Evolutionary conservation across 2,329 filamentous ascomycete species (phyloP), one percentile per base, ranked within the genome.

Genomic region (Alternaria ethzedia): DNA sequence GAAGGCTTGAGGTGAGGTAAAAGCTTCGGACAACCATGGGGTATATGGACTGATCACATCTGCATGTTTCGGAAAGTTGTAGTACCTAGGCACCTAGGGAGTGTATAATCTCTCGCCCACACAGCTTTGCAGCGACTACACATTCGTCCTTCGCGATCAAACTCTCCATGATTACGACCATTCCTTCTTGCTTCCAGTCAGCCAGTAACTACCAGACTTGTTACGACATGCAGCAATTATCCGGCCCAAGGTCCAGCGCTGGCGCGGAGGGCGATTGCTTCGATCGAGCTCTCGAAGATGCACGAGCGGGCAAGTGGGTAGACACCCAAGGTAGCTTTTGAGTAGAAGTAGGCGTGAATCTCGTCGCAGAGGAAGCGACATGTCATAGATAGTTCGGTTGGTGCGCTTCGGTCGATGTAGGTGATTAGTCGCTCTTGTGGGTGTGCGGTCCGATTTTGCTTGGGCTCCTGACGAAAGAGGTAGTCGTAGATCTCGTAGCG

Each of bases 401-500:
- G 67, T 12, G 68, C 63, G 6, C 20, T 41, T 7, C 30, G 55
- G 46, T 64, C 56, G 30, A 71, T 69, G 11, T 61, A 65, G n/a
- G 66, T 10, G 32, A 3, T 36, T 36, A 36, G 15, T 36, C 1
- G 32, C 32, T 36, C 32, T n/a, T n/a, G 15, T 36, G 32, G 4
- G 4, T 5, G 32, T 15, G 32, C 32, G n/a, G 32, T 36, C 4
- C 4, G 32, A 36, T 36, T 36, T 0, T 10, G 32, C 2, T 36
- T 36, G 8, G 65, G 56, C 13, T 50, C 56, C 3, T 28, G 32
- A 7, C 26, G 45, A 12, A 52, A 65, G 17, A 70, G 61, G 12
- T 63, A 23, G 44, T 68, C 63, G 63, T 68, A 70, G 17, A 70
- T 64, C 21, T 64, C 32, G 50, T 68, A 65, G 46, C 67, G 68